Evolutionary conservation across 805 yeast genomes (phyloP), one percentile per base, ranked within the genome.

Genomic region (Trichomonascus vanleenenianus): DNA sequence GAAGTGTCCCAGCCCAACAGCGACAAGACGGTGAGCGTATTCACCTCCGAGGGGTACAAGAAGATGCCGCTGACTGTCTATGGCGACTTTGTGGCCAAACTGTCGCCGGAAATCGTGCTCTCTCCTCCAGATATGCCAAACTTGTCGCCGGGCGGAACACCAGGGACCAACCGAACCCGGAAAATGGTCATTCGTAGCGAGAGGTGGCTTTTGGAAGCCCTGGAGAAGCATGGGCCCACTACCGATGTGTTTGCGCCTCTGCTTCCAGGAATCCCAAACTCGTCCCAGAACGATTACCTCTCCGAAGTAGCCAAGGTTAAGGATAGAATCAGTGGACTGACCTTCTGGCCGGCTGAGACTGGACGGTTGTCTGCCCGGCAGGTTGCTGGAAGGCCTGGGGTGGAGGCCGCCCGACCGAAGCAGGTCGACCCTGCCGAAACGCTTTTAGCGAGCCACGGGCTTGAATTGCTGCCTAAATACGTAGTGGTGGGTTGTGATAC

Each of bases 31-130:
- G 39, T 69, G 14, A 60, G 63, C 5, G 52, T 70, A 20, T 56
- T 56, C 51, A 67, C 72, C 2, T 46, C 58, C 10, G 70, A 65
- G 40, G 74, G 74, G 12, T 50, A 60, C 33, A 53, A 56, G 32
- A 51, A 56, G 19, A 49, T 64, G 34, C 50, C 57, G 1, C 42
- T 67, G 12, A 42, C 47, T 8, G 52, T 50, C 5, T 51, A 56
- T 27, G 42, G 50, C 30, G 49, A 49, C 37, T 46, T 61, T 18
- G 55, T 52, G 20, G 30, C 35, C 8, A 47, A 49, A 18, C 39
- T 65, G 38, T 45, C 45, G 19, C 59, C 67, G 1, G 68, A 65
- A 18, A 39, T 67, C n/a, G 52, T 67, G 15, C 40, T 67, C 2
- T 54, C 63, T 2, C 67, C 68, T 3, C 58, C 57, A 12, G 69